Conservation (phyloP, 176 grass and related monocot species). For the Olyra latifolia region DNA sequence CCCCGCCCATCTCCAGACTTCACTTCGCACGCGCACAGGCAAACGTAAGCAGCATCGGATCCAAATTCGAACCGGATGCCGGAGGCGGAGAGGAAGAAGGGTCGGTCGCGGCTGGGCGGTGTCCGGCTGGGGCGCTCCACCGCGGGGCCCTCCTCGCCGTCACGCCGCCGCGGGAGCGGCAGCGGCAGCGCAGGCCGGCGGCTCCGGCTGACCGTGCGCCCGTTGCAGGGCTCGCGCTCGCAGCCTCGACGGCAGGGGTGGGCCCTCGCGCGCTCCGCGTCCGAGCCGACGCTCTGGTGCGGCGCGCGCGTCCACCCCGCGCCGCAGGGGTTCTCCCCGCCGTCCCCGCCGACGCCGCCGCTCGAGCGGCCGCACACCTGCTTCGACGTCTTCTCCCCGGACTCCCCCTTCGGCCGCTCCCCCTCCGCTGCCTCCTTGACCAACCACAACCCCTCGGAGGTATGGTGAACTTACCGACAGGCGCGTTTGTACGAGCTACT, state of each 20-base stretch:
- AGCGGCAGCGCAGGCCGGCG: not conserved
- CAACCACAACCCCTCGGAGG: not conserved
- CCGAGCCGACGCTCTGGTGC: slow-evolving; percentile 41
- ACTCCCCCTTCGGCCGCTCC: slow-evolving; percentile 12
- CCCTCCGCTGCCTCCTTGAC: not conserved
- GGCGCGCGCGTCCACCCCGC: slow-evolving; percentile 1
- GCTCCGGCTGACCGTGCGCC: not conserved
- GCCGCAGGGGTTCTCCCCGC: not conserved
- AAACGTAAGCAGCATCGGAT: not conserved
- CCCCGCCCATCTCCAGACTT: not conserved
- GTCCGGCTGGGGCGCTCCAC: slow-evolving; percentile 15
- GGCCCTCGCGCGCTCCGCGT: slow-evolving; percentile 32
- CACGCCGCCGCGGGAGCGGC: not conserved
- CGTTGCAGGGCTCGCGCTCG: not conserved
- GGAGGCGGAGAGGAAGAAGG: slow-evolving; percentile 29
- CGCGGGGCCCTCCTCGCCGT: not conserved
- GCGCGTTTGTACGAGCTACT: not conserved
- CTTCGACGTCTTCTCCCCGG: slow-evolving; percentile 38
- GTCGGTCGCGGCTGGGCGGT: not conserved
- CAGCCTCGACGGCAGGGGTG: not conserved
- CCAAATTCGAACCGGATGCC: not conserved
- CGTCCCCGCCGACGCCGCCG: slow-evolving; percentile 24
- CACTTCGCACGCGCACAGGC: not conserved
- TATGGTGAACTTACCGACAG: not conserved
- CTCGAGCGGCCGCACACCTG: slow-evolving; percentile 44